Evolutionary conservation across 306 rosid species (phyloP).

Genomic region (Gastrolobium villosum): DNA sequence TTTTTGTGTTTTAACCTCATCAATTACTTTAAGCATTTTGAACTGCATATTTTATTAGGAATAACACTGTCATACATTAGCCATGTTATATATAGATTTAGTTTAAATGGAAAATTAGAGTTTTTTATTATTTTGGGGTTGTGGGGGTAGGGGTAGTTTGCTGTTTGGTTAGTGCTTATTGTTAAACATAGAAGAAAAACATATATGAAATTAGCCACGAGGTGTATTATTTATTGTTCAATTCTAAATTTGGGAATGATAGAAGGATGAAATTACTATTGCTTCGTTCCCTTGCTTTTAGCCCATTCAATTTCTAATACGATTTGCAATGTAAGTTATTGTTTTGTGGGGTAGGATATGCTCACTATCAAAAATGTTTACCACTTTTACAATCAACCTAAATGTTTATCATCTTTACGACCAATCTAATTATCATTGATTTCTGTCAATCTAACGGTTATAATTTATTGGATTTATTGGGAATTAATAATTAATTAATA

Average conservation of each 20-base stretch:
- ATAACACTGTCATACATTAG: slow-evolving; percentile 11
- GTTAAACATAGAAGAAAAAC: slow-evolving; percentile 2
- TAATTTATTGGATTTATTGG: too few species aligned
- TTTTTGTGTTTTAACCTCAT: neutral
- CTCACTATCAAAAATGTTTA: too few species aligned
- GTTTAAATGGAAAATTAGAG: neutral
- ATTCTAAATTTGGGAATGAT: neutral
- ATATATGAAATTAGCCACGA: neutral
- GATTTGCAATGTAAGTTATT: neutral
- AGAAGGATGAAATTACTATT: neutral
- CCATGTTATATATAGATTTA: slow-evolving; percentile 26
- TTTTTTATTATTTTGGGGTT: neutral
- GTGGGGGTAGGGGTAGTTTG: neutral
- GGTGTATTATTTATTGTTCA: slow-evolving; percentile 12
- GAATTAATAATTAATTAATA: too few species aligned
- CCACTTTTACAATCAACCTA: too few species aligned
- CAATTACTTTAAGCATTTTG: neutral
- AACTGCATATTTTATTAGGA: slow-evolving; percentile 20
- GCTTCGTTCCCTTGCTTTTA: neutral
- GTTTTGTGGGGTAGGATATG: too few species aligned
- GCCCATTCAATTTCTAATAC: neutral
- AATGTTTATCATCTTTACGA: too few species aligned
- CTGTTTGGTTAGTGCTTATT: slow-evolving; percentile 4
- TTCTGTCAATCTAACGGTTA: too few species aligned
- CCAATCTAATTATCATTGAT: too few species aligned